These are phyloP conservation scores for Lentinula raphanica DNA, from an alignment of 768 basidiomycete species.

Conservation along the genomic window DNA sequence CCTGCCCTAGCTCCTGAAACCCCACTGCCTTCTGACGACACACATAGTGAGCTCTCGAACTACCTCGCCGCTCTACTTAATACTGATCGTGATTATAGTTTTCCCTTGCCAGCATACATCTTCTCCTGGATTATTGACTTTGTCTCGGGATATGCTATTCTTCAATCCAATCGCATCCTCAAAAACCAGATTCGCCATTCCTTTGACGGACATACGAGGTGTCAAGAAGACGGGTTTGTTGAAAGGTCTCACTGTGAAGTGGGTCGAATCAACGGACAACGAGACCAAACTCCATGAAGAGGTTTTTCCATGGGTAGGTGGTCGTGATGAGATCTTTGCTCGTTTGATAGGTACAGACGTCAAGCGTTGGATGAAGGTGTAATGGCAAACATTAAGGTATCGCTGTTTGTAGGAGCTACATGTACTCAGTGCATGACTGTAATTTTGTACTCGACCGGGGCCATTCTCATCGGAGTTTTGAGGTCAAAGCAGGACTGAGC, in stretches of 20 bases:
- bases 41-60: conserved; percentile 26
- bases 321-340: conserved; percentile 63
- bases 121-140: conserved; percentile 53
- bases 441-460: no score
- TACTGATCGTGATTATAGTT: no score
- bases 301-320: conserved; percentile 54
- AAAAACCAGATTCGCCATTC: conserved; percentile 40
- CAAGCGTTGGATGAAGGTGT: conserved; percentile 44
- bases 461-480: no score
- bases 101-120: conserved; percentile 56
- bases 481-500: not conserved
- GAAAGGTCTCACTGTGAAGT: conserved; percentile 47
- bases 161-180: conserved; percentile 52
- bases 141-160: conserved; percentile 42
- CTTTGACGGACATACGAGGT: conserved; percentile 40
- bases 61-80: conserved; percentile 1
- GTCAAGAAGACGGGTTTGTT: conserved; percentile 54
- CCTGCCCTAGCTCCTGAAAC: conserved; percentile 11
- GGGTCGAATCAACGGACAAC: conserved; percentile 25
- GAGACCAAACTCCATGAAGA: conserved; percentile 37
- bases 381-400: no score
- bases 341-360: conserved; percentile 50
- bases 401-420: not conserved
- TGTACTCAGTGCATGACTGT: not conserved
- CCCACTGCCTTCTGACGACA: conserved; percentile 19